Percentiles rank a stretch among this genome's conserved stretches.
Conservation (phyloP, 257 asterid species). For the Prunella vulgaris region DNA sequence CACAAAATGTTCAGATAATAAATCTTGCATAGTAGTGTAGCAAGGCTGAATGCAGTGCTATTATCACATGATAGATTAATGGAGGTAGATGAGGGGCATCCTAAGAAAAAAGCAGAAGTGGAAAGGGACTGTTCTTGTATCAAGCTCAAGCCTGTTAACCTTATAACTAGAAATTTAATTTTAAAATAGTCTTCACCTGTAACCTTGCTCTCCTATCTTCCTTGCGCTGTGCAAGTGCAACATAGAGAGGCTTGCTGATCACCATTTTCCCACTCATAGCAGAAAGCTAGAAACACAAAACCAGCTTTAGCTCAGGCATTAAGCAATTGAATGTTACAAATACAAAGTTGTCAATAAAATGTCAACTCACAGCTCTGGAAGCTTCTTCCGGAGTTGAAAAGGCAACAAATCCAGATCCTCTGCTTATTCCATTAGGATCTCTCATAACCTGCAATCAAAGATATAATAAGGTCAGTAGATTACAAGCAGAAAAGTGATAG, state of each 20-base stretch:
- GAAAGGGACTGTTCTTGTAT: too few species aligned
- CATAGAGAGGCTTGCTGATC: conserved; percentile 56
- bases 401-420: conserved; percentile 53
- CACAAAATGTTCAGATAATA: neutral
- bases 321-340: neutral
- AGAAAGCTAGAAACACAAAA: conserved; percentile 32
- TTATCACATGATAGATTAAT: too few species aligned
- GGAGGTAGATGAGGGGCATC: too few species aligned
- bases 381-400: conserved; percentile 50
- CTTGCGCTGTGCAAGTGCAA: conserved; percentile 62
- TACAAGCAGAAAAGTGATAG: neutral
- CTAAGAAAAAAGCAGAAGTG: neutral
- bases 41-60: neutral
- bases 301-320: neutral
- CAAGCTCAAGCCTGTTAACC: neutral
- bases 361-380: conserved; percentile 43
- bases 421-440: conserved; percentile 43
- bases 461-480: neutral
- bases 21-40: neutral
- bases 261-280: conserved; percentile 60
- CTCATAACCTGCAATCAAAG: conserved; percentile 36
- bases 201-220: conserved; percentile 44
- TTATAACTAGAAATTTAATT: neutral
- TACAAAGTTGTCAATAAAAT: neutral
- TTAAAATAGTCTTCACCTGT: conserved; percentile 33